Conservation (phyloP, 371 early-diverging fungal species). For the Synchytrium microbalum region DNA sequence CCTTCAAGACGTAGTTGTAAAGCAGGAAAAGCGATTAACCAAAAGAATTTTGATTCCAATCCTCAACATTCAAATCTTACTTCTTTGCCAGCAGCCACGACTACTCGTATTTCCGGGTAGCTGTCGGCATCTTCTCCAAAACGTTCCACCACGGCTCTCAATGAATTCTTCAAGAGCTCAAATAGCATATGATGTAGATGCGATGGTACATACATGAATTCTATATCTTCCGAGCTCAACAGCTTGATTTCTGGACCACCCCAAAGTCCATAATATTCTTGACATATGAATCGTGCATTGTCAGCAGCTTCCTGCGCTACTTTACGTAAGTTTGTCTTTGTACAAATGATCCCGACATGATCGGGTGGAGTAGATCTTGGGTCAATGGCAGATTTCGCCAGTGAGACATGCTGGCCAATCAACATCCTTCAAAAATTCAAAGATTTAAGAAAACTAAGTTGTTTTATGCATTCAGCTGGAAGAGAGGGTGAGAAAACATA, state of each 20-base stretch:
- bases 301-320: slow-evolving; percentile 74
- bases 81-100: slow-evolving; percentile 91
- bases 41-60: slow-evolving; percentile 33
- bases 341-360: slow-evolving; percentile 94
- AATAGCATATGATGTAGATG: slow-evolving; percentile 97
- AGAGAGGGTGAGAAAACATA: too few species aligned
- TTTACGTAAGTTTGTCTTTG: slow-evolving; percentile 66
- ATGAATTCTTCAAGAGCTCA: slow-evolving; percentile 91
- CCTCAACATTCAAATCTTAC: too few species aligned
- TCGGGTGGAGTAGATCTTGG: slow-evolving; percentile 34
- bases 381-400: slow-evolving; percentile 20
- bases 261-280: slow-evolving; percentile 76
- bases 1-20: too few species aligned
- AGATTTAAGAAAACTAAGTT: slow-evolving; percentile 6
- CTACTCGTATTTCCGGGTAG: slow-evolving; percentile 85
- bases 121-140: slow-evolving; percentile 79
- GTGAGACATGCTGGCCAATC: slow-evolving; percentile 31
- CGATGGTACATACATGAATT: slow-evolving; percentile 94
- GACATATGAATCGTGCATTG: slow-evolving; percentile 86
- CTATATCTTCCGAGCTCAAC: slow-evolving; percentile 57
- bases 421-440: slow-evolving; percentile 20
- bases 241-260: slow-evolving; percentile 25
- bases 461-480: slow-evolving; percentile 74
- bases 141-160: slow-evolving; percentile 89
- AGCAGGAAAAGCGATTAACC: background rate